Evolutionary conservation across 768 basidiomycete species (phyloP), one percentile per base, ranked within the genome.

Genomic region (Boletus rubroflammeus): DNA sequence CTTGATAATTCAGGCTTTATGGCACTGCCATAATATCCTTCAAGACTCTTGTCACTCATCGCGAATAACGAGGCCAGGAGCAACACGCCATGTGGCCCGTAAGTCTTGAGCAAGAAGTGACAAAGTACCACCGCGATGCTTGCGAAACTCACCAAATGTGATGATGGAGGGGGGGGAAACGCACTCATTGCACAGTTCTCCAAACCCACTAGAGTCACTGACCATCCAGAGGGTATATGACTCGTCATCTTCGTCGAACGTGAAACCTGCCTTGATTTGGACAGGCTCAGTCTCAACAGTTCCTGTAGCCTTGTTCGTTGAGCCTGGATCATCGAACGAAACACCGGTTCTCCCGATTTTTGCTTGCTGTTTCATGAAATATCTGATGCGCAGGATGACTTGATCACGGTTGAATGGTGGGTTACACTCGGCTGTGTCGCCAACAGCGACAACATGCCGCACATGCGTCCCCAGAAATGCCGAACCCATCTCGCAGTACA

Each of bases 401-500:
- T 40, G 31, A 2, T 42, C 44, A 3, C 17, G 45, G 13, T 23
- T 19, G 32, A 58, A 38, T 3, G 32, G 32, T 26, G n/a, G 34
- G 7, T 7, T 1, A 8, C 5, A 1, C 2, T 21, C 38, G 17
- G 25, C 7, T 7, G 19, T 9, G n/a, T 9, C 15, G 5, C 25
- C 31, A n/a, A n/a, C 7, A 5, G 3, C 1, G 31, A 61, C 36
- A 7, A 53, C 29, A 29, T 62, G 25, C 11, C 5, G 47, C 19
- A 61, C 55, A 28, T 47, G 47, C 14, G 28, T 50, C 26, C 60
- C 55, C 21, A 61, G 41, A 44, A 40, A 62, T 19, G 39, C 25
- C 5, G 55, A 53, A 14, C 56, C 60, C 60, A 62, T 50, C 8
- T 47, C 46, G 19, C 23, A 17, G 35, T 61, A 61, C 59, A 61